These are phyloP conservation scores for Microsporum ferrugineum DNA, from an alignment of 2,329 filamentous ascomycete genomes.

Conservation along the genomic window DNA sequence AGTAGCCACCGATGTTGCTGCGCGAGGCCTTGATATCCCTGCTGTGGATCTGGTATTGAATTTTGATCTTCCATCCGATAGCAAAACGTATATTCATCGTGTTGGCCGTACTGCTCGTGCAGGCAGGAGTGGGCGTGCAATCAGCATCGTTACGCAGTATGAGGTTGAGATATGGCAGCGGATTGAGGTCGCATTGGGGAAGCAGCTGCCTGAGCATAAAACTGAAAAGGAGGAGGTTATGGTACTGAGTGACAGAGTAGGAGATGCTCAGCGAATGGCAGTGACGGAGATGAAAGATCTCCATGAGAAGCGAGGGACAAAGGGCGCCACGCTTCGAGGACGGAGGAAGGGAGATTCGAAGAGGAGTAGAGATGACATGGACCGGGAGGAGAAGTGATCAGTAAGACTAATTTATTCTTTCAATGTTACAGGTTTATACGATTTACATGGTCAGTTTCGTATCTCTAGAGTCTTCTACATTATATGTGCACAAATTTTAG, in stretches of 20 bases:
- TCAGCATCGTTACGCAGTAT: slow-evolving; percentile 76
- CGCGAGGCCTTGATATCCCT: slow-evolving; percentile 81
- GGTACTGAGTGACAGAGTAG: slow-evolving; percentile 63
- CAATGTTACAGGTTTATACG: not conserved
- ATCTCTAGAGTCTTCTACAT: not conserved
- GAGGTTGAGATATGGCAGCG: slow-evolving; percentile 69
- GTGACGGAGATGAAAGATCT: slow-evolving; percentile 70
- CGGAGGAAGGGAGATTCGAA: slow-evolving; percentile 43
- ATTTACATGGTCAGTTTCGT: not conserved
- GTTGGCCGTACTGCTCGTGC: slow-evolving; percentile 79
- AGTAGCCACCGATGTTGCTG: slow-evolving; percentile 82
- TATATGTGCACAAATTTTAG: not conserved
- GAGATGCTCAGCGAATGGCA: slow-evolving; percentile 70
- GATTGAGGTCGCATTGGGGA: slow-evolving; percentile 72
- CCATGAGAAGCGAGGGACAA: slow-evolving; percentile 52
- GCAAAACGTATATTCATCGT: slow-evolving; percentile 82
- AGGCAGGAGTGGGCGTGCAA: slow-evolving; percentile 69
- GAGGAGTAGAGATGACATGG: slow-evolving; percentile 54
- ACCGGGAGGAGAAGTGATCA: slow-evolving; percentile 56
- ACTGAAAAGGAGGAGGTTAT: slow-evolving; percentile 72
- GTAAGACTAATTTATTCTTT: not conserved
- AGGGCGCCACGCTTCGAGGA: slow-evolving; percentile 37
- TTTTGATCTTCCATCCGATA: slow-evolving; percentile 70
- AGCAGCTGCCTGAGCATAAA: slow-evolving; percentile 58
- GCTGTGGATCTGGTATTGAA: slow-evolving; percentile 78